phyloP scores from a whole-genome alignment of 164 flowering plant species.

The Vitis labrusca region DNA sequence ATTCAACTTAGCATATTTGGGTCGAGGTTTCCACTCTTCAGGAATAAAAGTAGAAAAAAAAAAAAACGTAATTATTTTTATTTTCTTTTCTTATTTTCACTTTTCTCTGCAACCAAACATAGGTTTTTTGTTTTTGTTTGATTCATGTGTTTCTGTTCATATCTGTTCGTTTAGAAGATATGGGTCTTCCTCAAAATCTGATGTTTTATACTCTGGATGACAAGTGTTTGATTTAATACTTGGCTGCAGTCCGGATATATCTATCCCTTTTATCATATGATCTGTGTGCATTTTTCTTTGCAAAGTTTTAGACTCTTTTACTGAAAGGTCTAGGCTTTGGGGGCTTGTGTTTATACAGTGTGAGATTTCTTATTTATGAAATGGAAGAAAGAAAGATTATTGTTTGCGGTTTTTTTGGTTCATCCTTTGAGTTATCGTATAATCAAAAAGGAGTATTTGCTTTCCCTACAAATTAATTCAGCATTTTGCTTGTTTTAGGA shows the following conservation, averaged over 20 bases:
- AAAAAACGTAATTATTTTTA: too few species aligned
- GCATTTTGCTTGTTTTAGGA: neutral
- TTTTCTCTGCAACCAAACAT: too few species aligned
- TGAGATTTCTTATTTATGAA: too few species aligned
- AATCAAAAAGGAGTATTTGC: neutral
- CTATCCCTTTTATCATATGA: too few species aligned
- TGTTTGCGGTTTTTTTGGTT: neutral
- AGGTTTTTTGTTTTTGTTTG: too few species aligned
- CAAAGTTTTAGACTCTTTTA: neutral
- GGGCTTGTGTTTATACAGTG: too few species aligned
- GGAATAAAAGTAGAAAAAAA: too few species aligned
- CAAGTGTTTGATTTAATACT: neutral
- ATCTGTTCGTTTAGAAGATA: neutral
- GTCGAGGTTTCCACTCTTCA: too few species aligned
- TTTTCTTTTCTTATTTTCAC: too few species aligned
- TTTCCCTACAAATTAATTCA: neutral
- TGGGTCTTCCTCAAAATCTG: neutral
- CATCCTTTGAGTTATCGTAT: neutral
- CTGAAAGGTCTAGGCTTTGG: neutral
- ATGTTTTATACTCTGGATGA: neutral
- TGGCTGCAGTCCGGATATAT: neutral
- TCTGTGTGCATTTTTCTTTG: neutral
- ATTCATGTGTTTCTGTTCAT: neutral
- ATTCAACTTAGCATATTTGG: too few species aligned
- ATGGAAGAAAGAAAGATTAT: neutral